Percentiles rank a stretch among this genome's conserved stretches.
Conservation (phyloP, 345 rosid genomes). For the Dipteronia sinensis region DNA sequence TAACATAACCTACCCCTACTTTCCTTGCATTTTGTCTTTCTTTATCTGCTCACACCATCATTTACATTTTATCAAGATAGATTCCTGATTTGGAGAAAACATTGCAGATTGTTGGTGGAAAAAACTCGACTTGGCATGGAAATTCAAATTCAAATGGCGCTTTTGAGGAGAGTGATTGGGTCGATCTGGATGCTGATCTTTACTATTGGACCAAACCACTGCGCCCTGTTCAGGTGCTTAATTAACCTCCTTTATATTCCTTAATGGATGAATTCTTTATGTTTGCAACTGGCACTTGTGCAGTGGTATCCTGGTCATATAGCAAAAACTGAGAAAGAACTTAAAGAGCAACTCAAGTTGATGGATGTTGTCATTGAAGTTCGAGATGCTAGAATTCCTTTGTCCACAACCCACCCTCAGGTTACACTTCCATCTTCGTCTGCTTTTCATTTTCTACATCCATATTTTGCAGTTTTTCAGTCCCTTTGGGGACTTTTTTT, state of each 20-base stretch:
- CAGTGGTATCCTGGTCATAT: slow-evolving; percentile 99
- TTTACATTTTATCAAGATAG: neutral
- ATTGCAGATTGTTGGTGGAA: slow-evolving; percentile 73
- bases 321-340: slow-evolving; percentile 90
- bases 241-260: slow-evolving; percentile 4
- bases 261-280: neutral
- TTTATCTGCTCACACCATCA: neutral
- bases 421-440: slow-evolving; percentile 32
- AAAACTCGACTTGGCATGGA: slow-evolving; percentile 37
- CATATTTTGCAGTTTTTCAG: neutral
- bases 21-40: neutral
- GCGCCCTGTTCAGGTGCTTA: slow-evolving; percentile 79
- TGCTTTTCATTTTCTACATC: neutral
- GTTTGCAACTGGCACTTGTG: slow-evolving; percentile 15
- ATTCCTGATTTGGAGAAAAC: neutral
- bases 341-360: slow-evolving; percentile 86
- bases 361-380: slow-evolving; percentile 98
- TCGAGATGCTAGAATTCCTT: slow-evolving; percentile 87
- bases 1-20: slow-evolving; percentile 22
- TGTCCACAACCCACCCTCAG: slow-evolving; percentile 88
- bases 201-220: slow-evolving; percentile 62
- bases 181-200: slow-evolving; percentile 75
- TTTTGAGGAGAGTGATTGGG: slow-evolving; percentile 58
- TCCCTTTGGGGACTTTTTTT: neutral
- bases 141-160: slow-evolving; percentile 22